Evolutionary conservation across 371 early-diverging fungal genomes (phyloP).

Genomic region (Syncephalastrum sp.): DNA sequence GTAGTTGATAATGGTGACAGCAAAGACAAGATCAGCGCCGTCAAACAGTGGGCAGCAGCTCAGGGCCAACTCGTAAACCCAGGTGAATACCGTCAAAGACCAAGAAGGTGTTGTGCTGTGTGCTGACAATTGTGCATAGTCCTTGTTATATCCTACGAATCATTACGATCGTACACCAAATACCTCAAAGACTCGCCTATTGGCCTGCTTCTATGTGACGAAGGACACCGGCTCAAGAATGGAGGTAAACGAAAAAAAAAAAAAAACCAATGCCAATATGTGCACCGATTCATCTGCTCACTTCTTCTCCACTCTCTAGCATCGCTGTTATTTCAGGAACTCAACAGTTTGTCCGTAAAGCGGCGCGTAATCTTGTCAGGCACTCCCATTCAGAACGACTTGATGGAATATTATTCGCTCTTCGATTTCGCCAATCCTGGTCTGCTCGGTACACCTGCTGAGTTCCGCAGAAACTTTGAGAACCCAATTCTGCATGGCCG

Average conservation of each 20-base stretch:
- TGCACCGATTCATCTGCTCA: background rate
- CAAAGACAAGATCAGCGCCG: conserved; percentile 79
- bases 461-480: conserved; percentile 92
- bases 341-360: conserved; percentile 82
- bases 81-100: conserved; percentile 34
- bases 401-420: conserved; percentile 93
- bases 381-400: conserved; percentile 98
- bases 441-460: conserved; percentile 87
- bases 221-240: conserved; percentile 98
- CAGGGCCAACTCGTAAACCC: conserved; percentile 86
- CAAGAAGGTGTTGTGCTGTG: background rate
- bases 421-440: conserved; percentile 95
- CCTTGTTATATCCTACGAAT: conserved; percentile 95
- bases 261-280: background rate
- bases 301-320: conserved; percentile 27
- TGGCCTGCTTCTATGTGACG: conserved; percentile 95
- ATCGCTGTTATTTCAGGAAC: conserved; percentile 83
- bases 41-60: conserved; percentile 78
- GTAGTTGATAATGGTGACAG: conserved; percentile 86
- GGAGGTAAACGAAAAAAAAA: too few relatives aligned
- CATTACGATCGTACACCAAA: conserved; percentile 78
- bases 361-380: conserved; percentile 94
- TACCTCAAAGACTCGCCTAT: conserved; percentile 78
- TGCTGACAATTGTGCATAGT: conserved; percentile 44
- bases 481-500: conserved; percentile 92